phyloP scores from a whole-genome alignment of 352 stramenopile species.

The Peronospora destructor region DNA sequence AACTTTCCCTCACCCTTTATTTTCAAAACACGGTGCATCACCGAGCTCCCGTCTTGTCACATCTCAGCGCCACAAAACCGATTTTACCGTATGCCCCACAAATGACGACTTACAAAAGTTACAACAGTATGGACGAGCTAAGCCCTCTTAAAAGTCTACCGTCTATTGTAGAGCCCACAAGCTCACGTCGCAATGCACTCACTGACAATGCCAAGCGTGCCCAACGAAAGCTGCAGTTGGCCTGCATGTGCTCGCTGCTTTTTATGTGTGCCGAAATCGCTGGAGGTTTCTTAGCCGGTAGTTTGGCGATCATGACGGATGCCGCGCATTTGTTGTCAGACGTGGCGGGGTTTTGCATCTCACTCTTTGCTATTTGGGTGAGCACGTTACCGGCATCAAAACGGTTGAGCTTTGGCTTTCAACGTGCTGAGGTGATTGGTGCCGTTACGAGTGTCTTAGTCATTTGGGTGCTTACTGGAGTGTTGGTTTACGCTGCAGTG shows the following conservation, averaged over 20 bases:
- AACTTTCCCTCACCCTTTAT: too few species aligned
- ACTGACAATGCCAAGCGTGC: constrained; percentile 42
- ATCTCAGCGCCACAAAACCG: constrained; percentile 4
- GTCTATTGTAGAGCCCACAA: constrained; percentile 16
- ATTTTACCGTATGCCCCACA: constrained; percentile 7
- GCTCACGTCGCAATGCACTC: constrained; percentile 45
- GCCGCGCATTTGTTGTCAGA: constrained; percentile 70
- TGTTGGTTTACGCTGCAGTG: constrained; percentile 92
- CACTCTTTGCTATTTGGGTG: constrained; percentile 70
- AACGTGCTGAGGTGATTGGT: constrained; percentile 91
- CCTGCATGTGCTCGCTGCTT: constrained; percentile 71
- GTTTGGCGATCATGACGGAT: constrained; percentile 92
- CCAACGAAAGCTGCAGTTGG: constrained; percentile 58
- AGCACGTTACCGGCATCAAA: constrained; percentile 56
- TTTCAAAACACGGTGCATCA: background rate
- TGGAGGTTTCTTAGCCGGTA: constrained; percentile 90
- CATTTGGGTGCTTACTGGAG: constrained; percentile 91
- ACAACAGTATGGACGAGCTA: constrained; percentile 46
- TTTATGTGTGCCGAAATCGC: constrained; percentile 95
- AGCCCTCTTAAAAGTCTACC: constrained; percentile 42
- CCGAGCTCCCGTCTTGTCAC: too few species aligned
- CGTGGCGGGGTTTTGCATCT: constrained; percentile 69
- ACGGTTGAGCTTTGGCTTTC: constrained; percentile 91
- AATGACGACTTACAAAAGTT: constrained; percentile 33
- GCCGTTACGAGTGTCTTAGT: constrained; percentile 90